These are phyloP conservation scores for Dothideomycetidae sp. DNA, from an alignment of 2,329 filamentous ascomycete species.

Conservation along the genomic window DNA sequence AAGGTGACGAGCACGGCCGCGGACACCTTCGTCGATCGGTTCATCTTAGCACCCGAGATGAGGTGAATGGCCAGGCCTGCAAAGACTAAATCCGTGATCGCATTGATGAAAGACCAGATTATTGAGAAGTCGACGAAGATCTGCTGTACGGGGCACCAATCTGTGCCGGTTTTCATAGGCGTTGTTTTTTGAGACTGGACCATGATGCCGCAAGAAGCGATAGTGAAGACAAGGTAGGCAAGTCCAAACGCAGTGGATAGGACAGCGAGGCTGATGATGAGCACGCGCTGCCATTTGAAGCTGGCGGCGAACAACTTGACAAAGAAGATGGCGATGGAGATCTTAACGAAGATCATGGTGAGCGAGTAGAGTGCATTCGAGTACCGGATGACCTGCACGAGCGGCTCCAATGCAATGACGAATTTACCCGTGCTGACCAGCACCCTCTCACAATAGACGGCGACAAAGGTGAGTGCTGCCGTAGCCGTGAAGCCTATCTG, in stretches of 20 bases:
- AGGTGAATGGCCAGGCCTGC: constrained; percentile 20
- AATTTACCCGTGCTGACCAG: constrained; percentile 29
- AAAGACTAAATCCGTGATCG: constrained; percentile 20
- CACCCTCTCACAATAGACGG: constrained; percentile 20
- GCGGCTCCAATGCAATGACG: constrained; percentile 34
- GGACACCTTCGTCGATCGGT: constrained; percentile 27
- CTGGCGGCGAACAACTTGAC: constrained; percentile 22
- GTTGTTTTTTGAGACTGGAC: constrained; percentile 7
- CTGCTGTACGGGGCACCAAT: constrained; percentile 21
- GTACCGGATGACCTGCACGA: constrained; percentile 35
- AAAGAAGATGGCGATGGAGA: constrained; percentile 29
- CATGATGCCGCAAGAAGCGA: constrained; percentile 8
- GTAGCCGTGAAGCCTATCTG: constrained; percentile 20
- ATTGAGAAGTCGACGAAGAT: constrained; percentile 21
- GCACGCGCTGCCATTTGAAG: constrained; percentile 26
- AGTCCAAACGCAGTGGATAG: constrained; percentile 34
- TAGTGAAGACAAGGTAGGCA: constrained; percentile 21
- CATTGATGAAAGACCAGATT: constrained; percentile 22
- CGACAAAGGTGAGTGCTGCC: constrained; percentile 6
- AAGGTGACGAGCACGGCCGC: constrained; percentile 20
- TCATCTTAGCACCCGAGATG: constrained; percentile 32
- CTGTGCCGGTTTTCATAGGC: constrained; percentile 21
- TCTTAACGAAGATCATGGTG: constrained; percentile 31
- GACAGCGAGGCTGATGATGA: constrained; percentile 36
- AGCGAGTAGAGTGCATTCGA: constrained; percentile 26